Base-by-base conservation (phyloP, 768 basidiomycete genomes). In the Coprinellus micaceus region DNA sequence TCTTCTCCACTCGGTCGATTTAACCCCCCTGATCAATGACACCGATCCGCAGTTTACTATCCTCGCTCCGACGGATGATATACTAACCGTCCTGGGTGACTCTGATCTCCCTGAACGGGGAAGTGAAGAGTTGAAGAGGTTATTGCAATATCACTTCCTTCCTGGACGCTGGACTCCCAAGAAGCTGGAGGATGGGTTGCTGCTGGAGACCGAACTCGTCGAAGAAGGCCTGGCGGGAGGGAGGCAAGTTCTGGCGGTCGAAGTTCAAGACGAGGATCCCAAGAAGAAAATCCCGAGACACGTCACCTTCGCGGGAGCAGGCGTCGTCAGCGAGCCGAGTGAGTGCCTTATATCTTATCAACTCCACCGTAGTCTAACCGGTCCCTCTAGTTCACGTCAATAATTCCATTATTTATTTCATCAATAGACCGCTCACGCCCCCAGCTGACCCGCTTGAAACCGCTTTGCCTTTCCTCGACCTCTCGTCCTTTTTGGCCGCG, bases 401-500 rank as follows among this genome's bases (percentile, higher is more conserved):
- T 53, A 88, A 89, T 51, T 86, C 87, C 6, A 67, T 95, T 61
- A 86, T 99, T 58, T 99, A 98, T 72, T 88, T 98, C 63, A 72
- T 98, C 44, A 89, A 94, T 3, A 82, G 84, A 25, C 86, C 94
- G 1, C 77, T 98, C 46, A 76, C 84, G 2, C 94, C 93, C 15
- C 97, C 97, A 0, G 76, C 79, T 2, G 89, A 94, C 66, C 81
- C 87, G 13, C 75, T 98, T 40, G 82, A 88, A 66, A 87, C 90
- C 5, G 87, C 91, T 13, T 75, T 95, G 15, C 89, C 93, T 2
- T 75, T 81, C 53, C 79, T 97, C n/a, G 86, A 93, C 39, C 79
- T 94, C 17, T 98, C 96, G 2, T 83, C 87, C 19, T 99, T 95
- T 73, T 82, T 98, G 47, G 94, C 94, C 0, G 86, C 93, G 6